A percentile compares a stretch with the other conserved stretches of the same genome.
phyloP scores from a whole-genome alignment of 495 filamentous ascomycete species.

The Podospora anserina region DNA sequence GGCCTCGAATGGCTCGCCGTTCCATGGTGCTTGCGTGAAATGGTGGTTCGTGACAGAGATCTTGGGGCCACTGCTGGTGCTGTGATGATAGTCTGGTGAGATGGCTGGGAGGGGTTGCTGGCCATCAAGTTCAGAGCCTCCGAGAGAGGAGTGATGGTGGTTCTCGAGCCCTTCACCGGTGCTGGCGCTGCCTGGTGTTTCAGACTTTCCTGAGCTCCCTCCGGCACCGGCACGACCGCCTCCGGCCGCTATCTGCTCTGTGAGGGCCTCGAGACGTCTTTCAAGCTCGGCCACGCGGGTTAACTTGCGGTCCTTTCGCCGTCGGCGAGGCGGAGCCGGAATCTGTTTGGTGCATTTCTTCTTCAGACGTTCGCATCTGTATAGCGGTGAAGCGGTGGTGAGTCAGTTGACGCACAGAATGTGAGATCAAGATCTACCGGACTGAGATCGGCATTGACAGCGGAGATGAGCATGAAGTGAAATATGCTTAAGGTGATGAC shows the following conservation, averaged over 20 bases:
- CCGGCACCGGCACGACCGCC: constrained; percentile 19
- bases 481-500: background rate
- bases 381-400: background rate
- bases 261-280: constrained; percentile 32
- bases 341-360: constrained; percentile 31
- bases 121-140: background rate
- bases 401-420: background rate
- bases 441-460: background rate
- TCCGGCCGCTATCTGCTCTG: background rate
- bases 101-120: constrained; percentile 1
- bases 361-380: constrained; percentile 31
- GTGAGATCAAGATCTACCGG: background rate
- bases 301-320: constrained; percentile 33
- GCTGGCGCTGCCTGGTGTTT: background rate
- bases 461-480: background rate
- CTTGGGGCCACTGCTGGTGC: background rate
- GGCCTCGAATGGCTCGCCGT: background rate
- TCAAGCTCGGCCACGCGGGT: constrained; percentile 34
- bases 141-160: background rate
- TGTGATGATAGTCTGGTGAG: constrained; percentile 2
- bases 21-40: background rate
- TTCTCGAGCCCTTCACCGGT: background rate
- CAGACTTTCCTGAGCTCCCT: constrained; percentile 15
- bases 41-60: background rate
- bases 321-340: constrained; percentile 31